Evolutionary conservation across 2,329 filamentous ascomycete species (phyloP).

Genomic region (Calcarisporium arbuscula): DNA sequence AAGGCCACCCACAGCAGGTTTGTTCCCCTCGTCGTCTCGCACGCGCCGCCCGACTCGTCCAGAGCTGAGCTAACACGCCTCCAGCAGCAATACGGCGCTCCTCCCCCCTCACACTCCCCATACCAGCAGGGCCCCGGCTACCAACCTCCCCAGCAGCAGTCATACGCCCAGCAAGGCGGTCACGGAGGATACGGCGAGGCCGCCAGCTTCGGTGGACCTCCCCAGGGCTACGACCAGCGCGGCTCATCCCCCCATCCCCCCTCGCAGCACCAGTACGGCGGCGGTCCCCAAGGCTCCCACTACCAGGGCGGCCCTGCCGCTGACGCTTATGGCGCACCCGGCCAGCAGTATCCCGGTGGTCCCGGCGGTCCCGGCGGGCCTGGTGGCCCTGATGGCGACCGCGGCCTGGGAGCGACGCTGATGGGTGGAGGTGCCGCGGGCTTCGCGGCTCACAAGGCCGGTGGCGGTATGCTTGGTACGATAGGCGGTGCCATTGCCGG

Average conservation of each 20-base stretch:
- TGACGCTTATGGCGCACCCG: conserved; percentile 13
- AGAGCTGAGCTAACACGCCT: too few species aligned
- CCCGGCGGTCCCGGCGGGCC: conserved; percentile 18
- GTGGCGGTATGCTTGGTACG: conserved; percentile 44
- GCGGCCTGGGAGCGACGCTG: conserved; percentile 48
- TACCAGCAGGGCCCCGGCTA: conserved; percentile 24
- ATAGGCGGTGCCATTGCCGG: conserved; percentile 45
- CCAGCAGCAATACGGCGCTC: conserved; percentile 11
- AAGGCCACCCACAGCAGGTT: conserved; percentile 3
- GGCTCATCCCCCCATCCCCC: conserved; percentile 9
- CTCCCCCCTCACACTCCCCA: not conserved
- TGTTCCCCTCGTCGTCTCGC: not conserved
- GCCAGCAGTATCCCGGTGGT: conserved; percentile 11
- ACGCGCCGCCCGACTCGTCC: too few species aligned
- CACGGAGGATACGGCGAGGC: too few species aligned
- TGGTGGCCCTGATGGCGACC: conserved; percentile 35
- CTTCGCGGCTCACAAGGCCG: conserved; percentile 47
- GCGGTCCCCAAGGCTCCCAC: conserved; percentile 13
- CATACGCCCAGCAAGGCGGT: conserved; percentile 13
- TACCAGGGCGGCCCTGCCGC: conserved; percentile 19
- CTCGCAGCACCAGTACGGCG: conserved; percentile 18
- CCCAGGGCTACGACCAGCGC: conserved; percentile 13
- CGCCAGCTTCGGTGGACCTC: too few species aligned
- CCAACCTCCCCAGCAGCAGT: conserved; percentile 11
- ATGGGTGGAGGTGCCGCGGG: conserved; percentile 48